These are phyloP conservation scores for Taphrina deformans DNA, from an alignment of 1,139 yeast genomes.

Conservation along the genomic window DNA sequence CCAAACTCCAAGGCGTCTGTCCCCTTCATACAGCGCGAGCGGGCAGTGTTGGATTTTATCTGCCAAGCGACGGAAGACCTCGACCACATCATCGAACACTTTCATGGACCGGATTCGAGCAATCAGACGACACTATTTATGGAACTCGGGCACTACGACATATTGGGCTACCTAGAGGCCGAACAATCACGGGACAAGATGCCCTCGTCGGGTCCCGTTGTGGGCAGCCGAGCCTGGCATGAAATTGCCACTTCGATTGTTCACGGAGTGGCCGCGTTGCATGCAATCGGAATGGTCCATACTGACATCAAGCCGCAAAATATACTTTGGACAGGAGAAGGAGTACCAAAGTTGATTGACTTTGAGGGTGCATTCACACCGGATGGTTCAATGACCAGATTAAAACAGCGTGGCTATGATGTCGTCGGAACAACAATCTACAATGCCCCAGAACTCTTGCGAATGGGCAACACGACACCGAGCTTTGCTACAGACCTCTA, in stretches of 20 bases:
- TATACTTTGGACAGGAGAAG: constrained; percentile 67
- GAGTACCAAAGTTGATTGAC: constrained; percentile 85
- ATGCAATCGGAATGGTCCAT: constrained; percentile 88
- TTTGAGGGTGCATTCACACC: constrained; percentile 51
- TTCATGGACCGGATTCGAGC: background rate
- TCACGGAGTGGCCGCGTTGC: constrained; percentile 48
- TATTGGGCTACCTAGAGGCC: background rate
- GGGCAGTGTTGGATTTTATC: constrained; percentile 2
- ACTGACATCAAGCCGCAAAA: constrained; percentile 96
- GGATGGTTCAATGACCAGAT: background rate
- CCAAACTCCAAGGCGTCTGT: background rate
- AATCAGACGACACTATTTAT: background rate
- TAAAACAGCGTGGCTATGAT: background rate
- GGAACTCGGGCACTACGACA: constrained; percentile 9
- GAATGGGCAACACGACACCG: background rate
- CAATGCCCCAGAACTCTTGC: constrained; percentile 23
- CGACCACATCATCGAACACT: constrained; percentile 14
- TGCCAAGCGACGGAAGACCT: constrained; percentile 1
- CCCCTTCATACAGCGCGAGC: constrained; percentile 11
- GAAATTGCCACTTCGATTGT: background rate
- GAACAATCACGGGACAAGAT: background rate
- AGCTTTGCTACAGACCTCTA: constrained; percentile 9
- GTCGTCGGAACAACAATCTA: constrained; percentile 22
- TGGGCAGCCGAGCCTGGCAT: constrained; percentile 5
- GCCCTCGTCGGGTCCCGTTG: background rate